Percentiles rank a stretch among this genome's conserved stretches.
phyloP scores from a whole-genome alignment of 768 basidiomycete species.

The Nidularia sp. region DNA sequence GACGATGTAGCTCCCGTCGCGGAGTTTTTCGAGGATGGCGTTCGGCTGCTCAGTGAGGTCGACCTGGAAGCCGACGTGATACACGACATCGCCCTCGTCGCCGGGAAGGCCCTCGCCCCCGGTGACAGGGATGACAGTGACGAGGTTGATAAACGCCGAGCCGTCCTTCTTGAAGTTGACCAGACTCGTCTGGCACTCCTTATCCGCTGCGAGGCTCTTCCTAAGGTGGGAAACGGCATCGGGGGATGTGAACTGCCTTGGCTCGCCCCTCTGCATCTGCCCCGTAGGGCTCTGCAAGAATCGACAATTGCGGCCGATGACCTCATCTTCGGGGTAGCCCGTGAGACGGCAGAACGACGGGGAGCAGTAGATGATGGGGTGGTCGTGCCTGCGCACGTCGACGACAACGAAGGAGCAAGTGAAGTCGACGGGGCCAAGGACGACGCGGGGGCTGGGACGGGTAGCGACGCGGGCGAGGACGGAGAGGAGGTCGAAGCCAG shows the following conservation, averaged over 20 bases:
- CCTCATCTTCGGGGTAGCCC: slow-evolving; percentile 69
- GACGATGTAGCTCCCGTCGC: slow-evolving; percentile 73
- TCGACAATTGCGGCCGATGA: slow-evolving; percentile 87
- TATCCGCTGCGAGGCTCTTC: slow-evolving; percentile 62
- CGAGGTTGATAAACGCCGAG: slow-evolving; percentile 84
- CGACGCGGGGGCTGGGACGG: slow-evolving; percentile 69
- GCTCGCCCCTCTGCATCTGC: slow-evolving; percentile 26
- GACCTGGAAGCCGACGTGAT: slow-evolving; percentile 94
- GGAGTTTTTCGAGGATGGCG: slow-evolving; percentile 74
- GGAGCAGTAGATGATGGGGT: slow-evolving; percentile 88
- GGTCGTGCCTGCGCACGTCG: slow-evolving; percentile 77
- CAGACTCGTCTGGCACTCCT: slow-evolving; percentile 86
- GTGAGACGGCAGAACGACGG: slow-evolving; percentile 78
- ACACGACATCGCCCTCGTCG: slow-evolving; percentile 70
- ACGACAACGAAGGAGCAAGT: slow-evolving; percentile 90
- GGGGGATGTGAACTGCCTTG: slow-evolving; percentile 55
- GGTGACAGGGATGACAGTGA: slow-evolving; percentile 83
- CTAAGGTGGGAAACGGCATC: slow-evolving; percentile 61
- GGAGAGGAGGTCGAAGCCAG: slow-evolving; percentile 87
- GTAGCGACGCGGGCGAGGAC: slow-evolving; percentile 75
- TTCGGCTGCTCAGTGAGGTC: slow-evolving; percentile 86
- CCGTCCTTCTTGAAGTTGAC: slow-evolving; percentile 89
- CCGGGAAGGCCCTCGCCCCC: slow-evolving; percentile 53
- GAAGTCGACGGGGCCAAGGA: slow-evolving; percentile 88
- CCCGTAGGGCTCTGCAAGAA: slow-evolving; percentile 81